Evolutionary conservation across 208 protist genomes (phyloP).

Genomic region (Acanthamoeba pearcei): DNA sequence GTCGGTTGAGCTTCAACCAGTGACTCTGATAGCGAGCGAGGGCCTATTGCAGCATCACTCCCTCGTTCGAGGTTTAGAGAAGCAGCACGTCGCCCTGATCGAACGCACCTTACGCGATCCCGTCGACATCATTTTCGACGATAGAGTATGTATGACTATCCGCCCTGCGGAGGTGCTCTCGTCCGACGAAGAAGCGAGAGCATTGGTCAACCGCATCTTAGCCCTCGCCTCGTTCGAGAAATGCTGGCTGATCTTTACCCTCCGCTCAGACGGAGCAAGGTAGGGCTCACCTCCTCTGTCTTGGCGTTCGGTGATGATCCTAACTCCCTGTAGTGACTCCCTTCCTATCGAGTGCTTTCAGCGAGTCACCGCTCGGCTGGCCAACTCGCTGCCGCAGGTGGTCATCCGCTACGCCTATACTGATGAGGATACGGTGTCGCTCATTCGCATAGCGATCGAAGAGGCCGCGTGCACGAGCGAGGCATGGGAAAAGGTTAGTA

Average conservation of each 20-base stretch:
- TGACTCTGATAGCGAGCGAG: not conserved
- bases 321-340: not conserved
- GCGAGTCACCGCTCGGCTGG: not conserved
- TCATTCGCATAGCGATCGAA: not conserved
- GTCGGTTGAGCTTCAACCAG: not conserved
- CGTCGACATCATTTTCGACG: slow-evolving; percentile 4
- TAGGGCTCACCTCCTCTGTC: not conserved
- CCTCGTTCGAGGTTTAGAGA: not conserved
- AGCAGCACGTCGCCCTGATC: slow-evolving; percentile 22
- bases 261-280: not conserved
- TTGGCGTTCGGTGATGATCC: not conserved
- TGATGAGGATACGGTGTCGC: not conserved
- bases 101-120: not conserved
- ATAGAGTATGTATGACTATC: slow-evolving; percentile 11
- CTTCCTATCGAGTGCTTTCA: not conserved
- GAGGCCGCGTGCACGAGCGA: not conserved
- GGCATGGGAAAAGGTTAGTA: not conserved
- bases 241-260: not conserved
- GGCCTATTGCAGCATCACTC: not conserved
- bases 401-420: slow-evolving; percentile 11
- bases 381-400: not conserved
- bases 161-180: not conserved
- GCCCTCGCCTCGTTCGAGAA: not conserved
- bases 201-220: not conserved
- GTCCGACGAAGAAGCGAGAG: not conserved